phyloP scores from a whole-genome alignment of 2,329 filamentous ascomycete species.

The Leptosphaerulina australis region DNA sequence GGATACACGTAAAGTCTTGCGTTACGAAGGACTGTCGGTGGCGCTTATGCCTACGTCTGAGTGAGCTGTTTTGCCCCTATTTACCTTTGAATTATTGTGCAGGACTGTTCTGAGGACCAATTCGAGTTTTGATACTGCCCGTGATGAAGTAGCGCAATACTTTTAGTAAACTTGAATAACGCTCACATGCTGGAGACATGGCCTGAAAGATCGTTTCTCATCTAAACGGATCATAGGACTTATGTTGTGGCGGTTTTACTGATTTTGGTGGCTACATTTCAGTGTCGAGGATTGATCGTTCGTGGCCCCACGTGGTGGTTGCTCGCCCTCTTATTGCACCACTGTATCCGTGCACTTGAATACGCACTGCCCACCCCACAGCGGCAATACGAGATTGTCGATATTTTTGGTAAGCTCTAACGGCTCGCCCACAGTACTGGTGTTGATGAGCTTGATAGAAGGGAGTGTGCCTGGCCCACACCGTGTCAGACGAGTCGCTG shows the following conservation, averaged over 20 bases:
- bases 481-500: conserved; percentile 15
- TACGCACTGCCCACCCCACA: background rate
- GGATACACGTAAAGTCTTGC: background rate
- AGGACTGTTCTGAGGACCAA: no score
- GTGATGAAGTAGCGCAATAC: background rate
- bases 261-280: background rate
- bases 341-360: conserved; percentile 9
- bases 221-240: background rate
- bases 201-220: background rate
- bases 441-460: conserved; percentile 2
- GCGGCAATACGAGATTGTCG: background rate
- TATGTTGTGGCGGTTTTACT: background rate
- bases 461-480: conserved; percentile 15
- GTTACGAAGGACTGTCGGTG: conserved; percentile 5
- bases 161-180: no score
- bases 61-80: no score
- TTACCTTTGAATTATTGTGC: no score
- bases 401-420: background rate
- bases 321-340: conserved; percentile 27
- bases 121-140: background rate
- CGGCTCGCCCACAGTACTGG: background rate
- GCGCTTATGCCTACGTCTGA: background rate
- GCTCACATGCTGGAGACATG: no score
- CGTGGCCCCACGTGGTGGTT: conserved; percentile 30
- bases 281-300: conserved; percentile 2